Evolutionary conservation across 2,329 filamentous ascomycete genomes (phyloP).

Genomic region (Penicillium sp.): DNA sequence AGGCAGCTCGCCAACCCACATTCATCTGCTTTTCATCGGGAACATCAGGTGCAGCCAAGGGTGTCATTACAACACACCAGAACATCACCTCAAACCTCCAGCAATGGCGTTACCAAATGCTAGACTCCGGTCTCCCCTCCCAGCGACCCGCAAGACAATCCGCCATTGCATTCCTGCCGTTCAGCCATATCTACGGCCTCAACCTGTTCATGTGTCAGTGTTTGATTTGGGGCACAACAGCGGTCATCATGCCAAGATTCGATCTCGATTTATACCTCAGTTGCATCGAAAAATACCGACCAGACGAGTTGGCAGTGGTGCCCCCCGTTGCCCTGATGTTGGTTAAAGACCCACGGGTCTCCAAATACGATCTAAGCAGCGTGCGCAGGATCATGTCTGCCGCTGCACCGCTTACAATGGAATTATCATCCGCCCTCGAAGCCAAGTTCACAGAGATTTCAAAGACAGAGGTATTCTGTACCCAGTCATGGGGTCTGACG

Average conservation of each 20-base stretch:
- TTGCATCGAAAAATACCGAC: constrained; percentile 20
- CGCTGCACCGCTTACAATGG: constrained; percentile 21
- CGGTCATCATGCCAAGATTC: constrained; percentile 18
- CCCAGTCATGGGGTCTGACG: constrained; percentile 22
- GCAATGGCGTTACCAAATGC: constrained; percentile 19
- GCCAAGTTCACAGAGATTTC: constrained; percentile 15
- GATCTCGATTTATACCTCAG: constrained; percentile 20
- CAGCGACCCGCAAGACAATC: constrained; percentile 13
- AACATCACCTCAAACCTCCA: constrained; percentile 23
- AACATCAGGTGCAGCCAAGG: constrained; percentile 24
- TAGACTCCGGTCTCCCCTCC: constrained; percentile 9
- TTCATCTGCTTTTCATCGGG: constrained; percentile 27
- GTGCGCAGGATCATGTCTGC: constrained; percentile 22
- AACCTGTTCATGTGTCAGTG: constrained; percentile 22
- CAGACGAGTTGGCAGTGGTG: constrained; percentile 20
- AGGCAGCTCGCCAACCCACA: constrained; percentile 13
- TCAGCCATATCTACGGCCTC: constrained; percentile 26
- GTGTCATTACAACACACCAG: constrained; percentile 24
- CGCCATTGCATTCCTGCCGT: constrained; percentile 22
- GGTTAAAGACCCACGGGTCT: constrained; percentile 20
- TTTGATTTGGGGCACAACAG: constrained; percentile 18
- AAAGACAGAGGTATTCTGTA: constrained; percentile 20
- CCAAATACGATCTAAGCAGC: constrained; percentile 21
- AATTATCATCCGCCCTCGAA: constrained; percentile 18
- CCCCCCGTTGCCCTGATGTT: constrained; percentile 23